phyloP scores from a whole-genome alignment of 2,329 filamentous ascomycete species.

The Lachnellula hyalina region DNA sequence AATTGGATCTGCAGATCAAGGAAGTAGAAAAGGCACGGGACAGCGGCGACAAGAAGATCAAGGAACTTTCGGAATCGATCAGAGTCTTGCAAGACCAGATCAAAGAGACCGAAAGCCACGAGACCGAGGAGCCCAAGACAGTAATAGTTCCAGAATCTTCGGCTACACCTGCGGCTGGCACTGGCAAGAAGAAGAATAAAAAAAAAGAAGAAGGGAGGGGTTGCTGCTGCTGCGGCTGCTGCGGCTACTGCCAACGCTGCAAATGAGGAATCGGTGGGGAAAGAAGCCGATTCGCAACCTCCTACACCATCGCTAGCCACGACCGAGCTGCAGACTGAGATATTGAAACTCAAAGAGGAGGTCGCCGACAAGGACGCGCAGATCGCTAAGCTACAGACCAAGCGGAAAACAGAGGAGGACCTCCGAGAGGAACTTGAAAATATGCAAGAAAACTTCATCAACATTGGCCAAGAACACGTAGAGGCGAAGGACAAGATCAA shows the following conservation, averaged over 20 bases:
- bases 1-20: constrained; percentile 22
- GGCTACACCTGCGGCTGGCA: constrained; percentile 32
- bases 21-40: constrained; percentile 18
- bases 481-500: constrained; percentile 75
- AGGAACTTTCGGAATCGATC: constrained; percentile 22
- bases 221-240: constrained; percentile 24
- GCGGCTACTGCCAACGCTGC: constrained; percentile 24
- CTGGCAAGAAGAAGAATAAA: constrained; percentile 75
- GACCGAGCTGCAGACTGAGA: constrained; percentile 25
- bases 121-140: constrained; percentile 13
- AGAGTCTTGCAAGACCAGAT: constrained; percentile 16
- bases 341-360: constrained; percentile 25
- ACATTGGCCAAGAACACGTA: constrained; percentile 78
- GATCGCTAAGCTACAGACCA: constrained; percentile 65
- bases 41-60: constrained; percentile 18
- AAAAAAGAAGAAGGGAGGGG: constrained; percentile 80
- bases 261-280: constrained; percentile 14
- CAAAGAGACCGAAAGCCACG: constrained; percentile 8
- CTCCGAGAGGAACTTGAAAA: constrained; percentile 81
- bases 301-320: constrained; percentile 4
- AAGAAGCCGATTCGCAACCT: constrained; percentile 7
- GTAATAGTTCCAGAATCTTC: constrained; percentile 3
- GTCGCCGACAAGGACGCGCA: constrained; percentile 46
- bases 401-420: constrained; percentile 70
- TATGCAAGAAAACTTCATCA: constrained; percentile 71